phyloP scores from a whole-genome alignment of 2,329 filamentous ascomycete genomes.

The Tricladium varicosporioides region DNA sequence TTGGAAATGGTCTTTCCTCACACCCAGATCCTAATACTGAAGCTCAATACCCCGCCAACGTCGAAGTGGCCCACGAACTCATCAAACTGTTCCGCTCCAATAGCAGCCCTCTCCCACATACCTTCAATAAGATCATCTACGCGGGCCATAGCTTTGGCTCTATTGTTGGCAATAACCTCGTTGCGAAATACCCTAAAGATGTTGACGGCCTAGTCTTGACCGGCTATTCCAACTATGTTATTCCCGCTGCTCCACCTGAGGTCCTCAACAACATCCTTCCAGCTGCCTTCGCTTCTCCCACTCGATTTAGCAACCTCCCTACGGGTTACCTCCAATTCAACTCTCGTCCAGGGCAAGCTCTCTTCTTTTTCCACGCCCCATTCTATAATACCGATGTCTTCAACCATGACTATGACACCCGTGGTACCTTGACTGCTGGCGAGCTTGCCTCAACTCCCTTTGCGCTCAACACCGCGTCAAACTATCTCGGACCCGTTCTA shows the following conservation, averaged over 20 bases:
- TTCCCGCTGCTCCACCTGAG: not conserved
- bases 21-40: constrained; percentile 26
- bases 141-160: constrained; percentile 31
- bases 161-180: constrained; percentile 23
- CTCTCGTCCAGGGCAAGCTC: not conserved
- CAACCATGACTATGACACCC: not conserved
- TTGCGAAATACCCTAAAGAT: constrained; percentile 26
- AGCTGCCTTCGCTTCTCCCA: not conserved
- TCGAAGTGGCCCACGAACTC: constrained; percentile 28
- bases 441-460: not conserved
- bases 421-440: constrained; percentile 8
- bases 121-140: constrained; percentile 28
- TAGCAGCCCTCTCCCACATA: constrained; percentile 10
- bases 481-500: not conserved
- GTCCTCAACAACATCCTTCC: constrained; percentile 1
- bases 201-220: constrained; percentile 30
- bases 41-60: constrained; percentile 25
- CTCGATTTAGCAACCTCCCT: constrained; percentile 2
- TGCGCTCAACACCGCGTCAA: not conserved
- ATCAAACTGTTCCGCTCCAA: constrained; percentile 17
- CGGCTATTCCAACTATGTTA: constrained; percentile 19
- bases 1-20: constrained; percentile 26
- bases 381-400: not conserved
- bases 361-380: not conserved
- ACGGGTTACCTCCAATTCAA: not conserved